These are phyloP conservation scores for Populus nigra DNA, from an alignment of 345 rosid species.

Conservation along the genomic window DNA sequence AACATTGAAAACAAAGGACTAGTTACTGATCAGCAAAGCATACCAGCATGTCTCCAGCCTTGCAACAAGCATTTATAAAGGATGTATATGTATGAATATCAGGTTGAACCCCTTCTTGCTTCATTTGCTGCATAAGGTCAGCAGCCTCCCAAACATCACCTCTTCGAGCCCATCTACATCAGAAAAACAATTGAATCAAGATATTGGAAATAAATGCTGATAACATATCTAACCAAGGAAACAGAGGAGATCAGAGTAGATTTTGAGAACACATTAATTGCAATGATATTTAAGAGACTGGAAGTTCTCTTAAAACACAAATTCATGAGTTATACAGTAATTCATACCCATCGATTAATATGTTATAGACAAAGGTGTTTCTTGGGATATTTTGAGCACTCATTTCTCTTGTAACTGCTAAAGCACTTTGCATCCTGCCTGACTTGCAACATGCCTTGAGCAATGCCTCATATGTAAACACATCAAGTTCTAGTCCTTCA, in stretches of 20 bases:
- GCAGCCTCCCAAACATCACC: constrained; percentile 99
- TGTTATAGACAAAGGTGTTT: constrained; percentile 80
- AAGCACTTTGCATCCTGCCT: constrained; percentile 98
- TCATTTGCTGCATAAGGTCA: constrained; percentile 95
- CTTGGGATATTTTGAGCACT: constrained; percentile 69
- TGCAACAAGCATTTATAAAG: constrained; percentile 88
- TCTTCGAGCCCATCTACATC: constrained; percentile 86
- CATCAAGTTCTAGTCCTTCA: constrained; percentile 84
- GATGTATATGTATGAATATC: constrained; percentile 93
- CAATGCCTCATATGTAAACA: constrained; percentile 80
- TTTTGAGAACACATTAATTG: not conserved
- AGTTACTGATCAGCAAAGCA: constrained; percentile 6
- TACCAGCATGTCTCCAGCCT: constrained; percentile 97
- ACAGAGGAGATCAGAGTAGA: not conserved
- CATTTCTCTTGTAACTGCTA: constrained; percentile 95
- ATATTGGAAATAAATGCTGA: not conserved
- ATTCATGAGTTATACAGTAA: not conserved
- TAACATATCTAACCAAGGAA: not conserved
- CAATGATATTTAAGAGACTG: not conserved
- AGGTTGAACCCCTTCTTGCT: constrained; percentile 72
- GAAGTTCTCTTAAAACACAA: not conserved
- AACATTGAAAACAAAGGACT: not conserved
- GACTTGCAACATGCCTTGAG: constrained; percentile 97
- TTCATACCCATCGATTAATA: constrained; percentile 85
- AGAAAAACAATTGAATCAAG: not conserved